Base-by-base conservation (phyloP, 345 rosid genomes). In the Jatropha curcas region DNA sequence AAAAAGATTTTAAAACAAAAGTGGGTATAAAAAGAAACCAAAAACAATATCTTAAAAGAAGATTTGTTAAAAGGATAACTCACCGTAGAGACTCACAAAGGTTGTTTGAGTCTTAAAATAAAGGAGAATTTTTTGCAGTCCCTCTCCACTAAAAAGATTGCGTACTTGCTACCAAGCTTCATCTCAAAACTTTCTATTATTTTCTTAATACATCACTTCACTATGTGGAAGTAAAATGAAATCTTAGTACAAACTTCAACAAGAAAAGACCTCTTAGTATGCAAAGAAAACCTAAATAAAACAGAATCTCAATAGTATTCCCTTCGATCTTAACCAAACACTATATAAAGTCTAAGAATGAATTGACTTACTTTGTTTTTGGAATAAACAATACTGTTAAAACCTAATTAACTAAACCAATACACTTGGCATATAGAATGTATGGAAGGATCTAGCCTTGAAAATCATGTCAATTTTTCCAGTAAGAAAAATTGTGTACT, bases 371-470 rank as follows among this genome's bases (percentile, higher is more conserved):
- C 17, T 48, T 48, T 14, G 11, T 7, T 41, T 41, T 41, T 41
- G 7, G 45, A 1, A 41, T 57, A 14, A 55, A 55, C 22, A 30
- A 56, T 5, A 59, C 2, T 59, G n/a, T 9, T 59, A 14, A 59
- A 11, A 59, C n/a, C 35, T 30, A 28, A 19, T 30, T 28, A 59
- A 59, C 63, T 59, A 59, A 59, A 59, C 37, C 63, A 59, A 34
- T 10, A 30, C 35, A 10, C 19, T 31, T 30, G 7, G 3, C 9
- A 30, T 30, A 58, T 58, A 13, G 20, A 27, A 27, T 7, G 2
- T 58, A 31, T 31, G 22, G 4, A 59, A 59, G 37, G 63, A 59
- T 17, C 24, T 20, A 30, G 30, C n/a, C 39, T 59, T 20, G n/a
- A 48, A 30, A 58, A 58, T 58, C 62, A 58, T 4, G 62, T 58